Evolutionary conservation across 1,139 yeast genomes (phyloP), one percentile per base, ranked within the genome.

Genomic region (Starmera stellimalicola): DNA sequence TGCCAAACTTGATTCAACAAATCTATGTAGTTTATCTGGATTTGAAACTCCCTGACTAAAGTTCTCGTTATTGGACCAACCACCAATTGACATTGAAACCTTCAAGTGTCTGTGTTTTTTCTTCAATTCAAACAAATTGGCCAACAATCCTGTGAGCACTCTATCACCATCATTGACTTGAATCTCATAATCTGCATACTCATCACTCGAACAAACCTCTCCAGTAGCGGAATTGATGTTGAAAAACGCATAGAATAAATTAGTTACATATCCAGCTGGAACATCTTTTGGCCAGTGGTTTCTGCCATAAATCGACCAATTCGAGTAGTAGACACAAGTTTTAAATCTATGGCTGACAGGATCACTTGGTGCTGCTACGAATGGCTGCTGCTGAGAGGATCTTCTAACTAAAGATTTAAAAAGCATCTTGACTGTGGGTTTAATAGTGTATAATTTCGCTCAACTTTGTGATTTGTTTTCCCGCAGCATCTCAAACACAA

Each of bases 61-160:
- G 7, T 60, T 57, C 1, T 60, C 62, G 9, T 71, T 62, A 16
- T 79, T 70, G 0, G 93, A 79, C 81, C 93, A 81, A 0, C 98
- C 98, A 6, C 98, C 98, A 41, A 91, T 68, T 0, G 95, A 78
- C 68, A 87, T 67, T 9, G 76, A 60, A 0, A 78, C 61, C 41
- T 76, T 76, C 27, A 87, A 51, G 23, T 67, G 60, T 2, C 77
- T 69, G 37, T 73, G 52, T 12, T 51, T 34, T 34, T 22, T 37
- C 41, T 54, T 54, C 24, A 48, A 27, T 15, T 45, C 44, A 28
- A 38, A 41, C 25, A 48, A 40, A 20, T 35, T 37, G 3, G 45
- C 43, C 10, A 50, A 31, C 7, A 44, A 26, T 0, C 53, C 55
- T 18, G 25, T 14, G 2, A 31, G 28, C 7, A 32, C 31, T 3